Percentiles rank a stretch among this genome's conserved stretches.
These are phyloP conservation scores for Grosmannia serpens DNA, from an alignment of 2,329 filamentous ascomycete genomes.

Conservation along the genomic window DNA sequence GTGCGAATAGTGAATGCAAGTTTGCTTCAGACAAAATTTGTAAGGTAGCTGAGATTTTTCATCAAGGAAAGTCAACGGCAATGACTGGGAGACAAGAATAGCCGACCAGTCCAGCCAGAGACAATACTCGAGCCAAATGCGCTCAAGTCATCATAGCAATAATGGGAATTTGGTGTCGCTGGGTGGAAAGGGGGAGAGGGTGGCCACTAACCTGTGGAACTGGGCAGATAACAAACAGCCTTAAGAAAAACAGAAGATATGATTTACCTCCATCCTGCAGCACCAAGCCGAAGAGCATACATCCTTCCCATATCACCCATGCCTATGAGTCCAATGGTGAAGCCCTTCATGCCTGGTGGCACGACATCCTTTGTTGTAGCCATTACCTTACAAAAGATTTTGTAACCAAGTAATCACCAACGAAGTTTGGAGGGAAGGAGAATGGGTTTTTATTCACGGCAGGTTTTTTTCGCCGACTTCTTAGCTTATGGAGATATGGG, in stretches of 20 bases:
- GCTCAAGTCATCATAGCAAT: constrained; percentile 93
- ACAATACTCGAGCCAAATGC: constrained; percentile 99
- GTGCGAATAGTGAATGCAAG: neutral
- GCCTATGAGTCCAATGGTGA: constrained; percentile 85
- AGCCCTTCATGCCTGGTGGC: constrained; percentile 43
- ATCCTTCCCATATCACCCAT: constrained; percentile 99
- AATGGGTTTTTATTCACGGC: neutral
- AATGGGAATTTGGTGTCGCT: neutral
- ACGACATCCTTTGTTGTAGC: constrained; percentile 3
- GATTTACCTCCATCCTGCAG: constrained; percentile 90
- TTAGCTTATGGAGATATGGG: neutral
- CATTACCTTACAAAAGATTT: neutral
- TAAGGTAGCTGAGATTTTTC: constrained; percentile 99
- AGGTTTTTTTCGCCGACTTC: neutral
- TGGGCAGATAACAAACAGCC: neutral
- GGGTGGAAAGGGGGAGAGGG: neutral
- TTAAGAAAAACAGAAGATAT: neutral
- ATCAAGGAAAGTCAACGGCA: constrained; percentile 75
- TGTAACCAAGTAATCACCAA: neutral
- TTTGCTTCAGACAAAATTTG: constrained; percentile 66
- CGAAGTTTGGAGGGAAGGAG: neutral
- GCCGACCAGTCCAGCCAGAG: constrained; percentile 47
- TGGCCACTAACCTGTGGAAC: neutral
- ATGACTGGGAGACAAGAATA: constrained; percentile 60
- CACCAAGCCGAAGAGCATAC: constrained; percentile 82